phyloP scores from a whole-genome alignment of 1,284 basidiomycete species.

The Ustanciosporium gigantosporum region DNA sequence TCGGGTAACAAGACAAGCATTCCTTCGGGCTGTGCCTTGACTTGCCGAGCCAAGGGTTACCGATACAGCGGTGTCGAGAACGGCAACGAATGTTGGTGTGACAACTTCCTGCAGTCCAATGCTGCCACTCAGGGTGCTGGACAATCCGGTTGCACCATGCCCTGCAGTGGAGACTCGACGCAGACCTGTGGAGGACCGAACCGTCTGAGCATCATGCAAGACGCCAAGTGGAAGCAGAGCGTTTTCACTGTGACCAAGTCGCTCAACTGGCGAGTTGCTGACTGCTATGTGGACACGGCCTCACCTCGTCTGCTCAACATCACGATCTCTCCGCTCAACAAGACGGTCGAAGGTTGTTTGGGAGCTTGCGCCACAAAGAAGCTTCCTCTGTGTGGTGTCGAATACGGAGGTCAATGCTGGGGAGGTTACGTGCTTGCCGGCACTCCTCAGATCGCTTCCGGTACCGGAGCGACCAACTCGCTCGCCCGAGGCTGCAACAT shows the following conservation, averaged over 20 bases:
- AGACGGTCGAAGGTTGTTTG: constrained; percentile 41
- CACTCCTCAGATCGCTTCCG: not conserved
- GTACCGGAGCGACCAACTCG: constrained; percentile 17
- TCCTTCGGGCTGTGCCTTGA: constrained; percentile 28
- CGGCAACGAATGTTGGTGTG: constrained; percentile 51
- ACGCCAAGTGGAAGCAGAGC: constrained; percentile 10
- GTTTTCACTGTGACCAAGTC: constrained; percentile 8
- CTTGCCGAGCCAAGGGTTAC: constrained; percentile 46
- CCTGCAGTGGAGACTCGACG: constrained; percentile 6
- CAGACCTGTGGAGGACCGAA: constrained; percentile 12
- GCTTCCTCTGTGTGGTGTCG: constrained; percentile 49
- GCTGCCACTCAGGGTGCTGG: not conserved
- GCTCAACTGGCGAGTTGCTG: constrained; percentile 5
- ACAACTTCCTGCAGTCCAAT: constrained; percentile 8
- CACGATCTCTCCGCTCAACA: constrained; percentile 1
- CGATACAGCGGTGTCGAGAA: constrained; percentile 50
- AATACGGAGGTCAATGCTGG: constrained; percentile 51
- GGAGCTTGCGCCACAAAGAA: constrained; percentile 41
- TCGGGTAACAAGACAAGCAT: constrained; percentile 13
- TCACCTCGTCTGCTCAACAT: constrained; percentile 4
- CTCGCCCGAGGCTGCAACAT: constrained; percentile 46
- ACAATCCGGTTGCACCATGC: constrained; percentile 6
- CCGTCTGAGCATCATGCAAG: constrained; percentile 10
- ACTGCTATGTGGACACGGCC: constrained; percentile 10
- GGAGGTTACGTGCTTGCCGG: constrained; percentile 1